A percentile compares a stretch with the other conserved stretches of the same genome.
Evolutionary conservation across 192 early-diverging fungal species (phyloP).

Genomic region (Entophlyctis luteolus): DNA sequence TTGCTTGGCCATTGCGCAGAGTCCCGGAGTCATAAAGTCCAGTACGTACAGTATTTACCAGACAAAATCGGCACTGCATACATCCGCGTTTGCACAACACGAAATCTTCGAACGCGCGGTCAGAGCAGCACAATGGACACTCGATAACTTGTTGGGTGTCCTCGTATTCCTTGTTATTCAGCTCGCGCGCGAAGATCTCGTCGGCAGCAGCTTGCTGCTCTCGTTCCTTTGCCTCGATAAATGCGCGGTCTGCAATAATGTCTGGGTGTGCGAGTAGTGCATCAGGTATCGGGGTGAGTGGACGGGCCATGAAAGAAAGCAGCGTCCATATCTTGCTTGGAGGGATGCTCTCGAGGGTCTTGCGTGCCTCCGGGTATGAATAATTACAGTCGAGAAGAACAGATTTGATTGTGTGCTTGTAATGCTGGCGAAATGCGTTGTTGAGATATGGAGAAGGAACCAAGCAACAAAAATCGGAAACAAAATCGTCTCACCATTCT

Average conservation of each 20-base stretch:
- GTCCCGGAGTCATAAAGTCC: slow-evolving; percentile 24
- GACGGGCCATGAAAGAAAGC: background rate
- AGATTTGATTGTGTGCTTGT: slow-evolving; percentile 18
- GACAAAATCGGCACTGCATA: slow-evolving; percentile 14
- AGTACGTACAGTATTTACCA: slow-evolving; percentile 5
- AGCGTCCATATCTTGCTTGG: slow-evolving; percentile 6
- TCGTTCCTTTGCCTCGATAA: too few species aligned
- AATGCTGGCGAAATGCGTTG: too few species aligned
- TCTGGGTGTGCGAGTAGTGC: background rate
- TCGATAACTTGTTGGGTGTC: background rate
- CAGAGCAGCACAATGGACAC: slow-evolving; percentile 21
- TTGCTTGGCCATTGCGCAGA: slow-evolving; percentile 16
- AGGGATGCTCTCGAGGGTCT: background rate
- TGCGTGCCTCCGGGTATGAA: background rate
- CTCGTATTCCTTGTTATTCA: slow-evolving; percentile 7
- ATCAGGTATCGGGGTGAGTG: background rate
- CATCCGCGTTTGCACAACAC: slow-evolving; percentile 10
- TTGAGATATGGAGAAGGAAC: background rate
- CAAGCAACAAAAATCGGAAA: background rate
- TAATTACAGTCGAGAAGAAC: slow-evolving; percentile 12
- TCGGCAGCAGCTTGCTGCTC: background rate
- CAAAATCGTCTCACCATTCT: background rate
- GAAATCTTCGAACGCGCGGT: slow-evolving; percentile 16
- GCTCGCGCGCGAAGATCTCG: slow-evolving; percentile 5
- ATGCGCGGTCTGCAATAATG: background rate